Conservation (phyloP, 1,284 basidiomycete genomes). For the Volvariella surrecta region DNA sequence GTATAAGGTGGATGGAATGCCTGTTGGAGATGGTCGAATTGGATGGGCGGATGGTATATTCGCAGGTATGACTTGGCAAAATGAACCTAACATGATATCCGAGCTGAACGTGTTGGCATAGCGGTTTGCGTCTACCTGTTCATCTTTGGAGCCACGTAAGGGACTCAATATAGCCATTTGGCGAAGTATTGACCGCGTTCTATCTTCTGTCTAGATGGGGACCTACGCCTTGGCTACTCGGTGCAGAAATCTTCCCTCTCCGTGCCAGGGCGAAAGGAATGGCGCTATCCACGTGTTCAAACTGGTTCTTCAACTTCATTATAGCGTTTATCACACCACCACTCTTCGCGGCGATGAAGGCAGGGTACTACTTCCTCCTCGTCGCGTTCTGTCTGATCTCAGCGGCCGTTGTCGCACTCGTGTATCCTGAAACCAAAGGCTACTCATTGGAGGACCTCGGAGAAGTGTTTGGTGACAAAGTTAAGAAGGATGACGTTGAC, state of each 20-base stretch:
- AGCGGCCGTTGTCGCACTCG: slow-evolving; percentile 34
- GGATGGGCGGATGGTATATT: slow-evolving; percentile 37
- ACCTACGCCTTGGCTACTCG: slow-evolving; percentile 53
- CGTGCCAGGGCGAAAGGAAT: slow-evolving; percentile 62
- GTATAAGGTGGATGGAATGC: slow-evolving; percentile 30
- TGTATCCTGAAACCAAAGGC: slow-evolving; percentile 31
- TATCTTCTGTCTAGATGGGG: slow-evolving; percentile 40
- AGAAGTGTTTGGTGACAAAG: slow-evolving; percentile 36
- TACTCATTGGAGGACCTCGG: slow-evolving; percentile 42
- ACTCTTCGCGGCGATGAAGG: slow-evolving; percentile 32
- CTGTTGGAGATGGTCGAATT: slow-evolving; percentile 23
- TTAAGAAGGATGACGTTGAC: too few relatives aligned
- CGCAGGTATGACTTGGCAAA: slow-evolving; percentile 11
- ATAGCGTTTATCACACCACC: slow-evolving; percentile 47
- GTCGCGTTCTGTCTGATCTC: slow-evolving; percentile 34
- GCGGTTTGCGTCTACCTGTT: slow-evolving; percentile 35
- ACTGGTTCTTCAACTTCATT: slow-evolving; percentile 51
- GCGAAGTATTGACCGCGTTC: slow-evolving; percentile 3
- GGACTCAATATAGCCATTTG: too few relatives aligned
- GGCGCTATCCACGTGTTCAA: slow-evolving; percentile 51
- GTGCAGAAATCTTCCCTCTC: slow-evolving; percentile 58
- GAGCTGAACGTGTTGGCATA: too few relatives aligned
- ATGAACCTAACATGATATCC: too few relatives aligned
- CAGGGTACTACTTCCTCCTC: slow-evolving; percentile 43
- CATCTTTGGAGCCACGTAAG: slow-evolving; percentile 38